Conservation (phyloP, 1,284 basidiomycete genomes). For the Microbotryum scabiosae region DNA sequence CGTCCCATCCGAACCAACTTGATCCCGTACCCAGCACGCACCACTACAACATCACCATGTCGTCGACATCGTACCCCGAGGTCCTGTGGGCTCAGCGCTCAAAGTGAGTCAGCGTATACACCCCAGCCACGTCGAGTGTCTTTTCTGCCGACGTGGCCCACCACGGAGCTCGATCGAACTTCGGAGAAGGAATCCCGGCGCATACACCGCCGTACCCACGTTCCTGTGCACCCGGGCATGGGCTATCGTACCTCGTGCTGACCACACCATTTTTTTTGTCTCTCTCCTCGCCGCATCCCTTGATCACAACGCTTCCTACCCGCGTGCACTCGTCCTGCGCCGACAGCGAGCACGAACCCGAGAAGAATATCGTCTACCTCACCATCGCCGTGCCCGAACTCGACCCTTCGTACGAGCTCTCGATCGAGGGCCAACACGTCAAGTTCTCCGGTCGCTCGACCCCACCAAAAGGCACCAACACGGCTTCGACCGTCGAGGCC, state of each 20-base stretch:
- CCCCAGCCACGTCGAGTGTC: not conserved
- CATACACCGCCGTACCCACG: not conserved
- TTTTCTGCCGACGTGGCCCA: not conserved
- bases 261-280: too few relatives aligned
- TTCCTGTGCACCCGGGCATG: not conserved
- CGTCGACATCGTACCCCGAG: constrained; percentile 56
- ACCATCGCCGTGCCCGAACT: constrained; percentile 30
- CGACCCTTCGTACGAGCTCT: constrained; percentile 17
- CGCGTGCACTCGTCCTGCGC: not conserved
- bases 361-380: constrained; percentile 28
- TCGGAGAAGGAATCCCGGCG: not conserved
- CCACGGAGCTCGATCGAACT: not conserved
- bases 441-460: constrained; percentile 22
- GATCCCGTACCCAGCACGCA: too few relatives aligned
- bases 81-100: constrained; percentile 85
- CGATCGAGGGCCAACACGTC: constrained; percentile 8
- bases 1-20: too few relatives aligned
- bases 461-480: constrained; percentile 11
- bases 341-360: constrained; percentile 20
- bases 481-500: constrained; percentile 18
- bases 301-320: not conserved
- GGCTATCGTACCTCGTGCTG: not conserved
- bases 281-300: not conserved
- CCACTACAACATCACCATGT: too few relatives aligned
- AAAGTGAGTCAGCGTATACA: constrained; percentile 37